Evolutionary conservation across 495 filamentous ascomycete species (phyloP).

Genomic region (Eremomyces bilateralis): DNA sequence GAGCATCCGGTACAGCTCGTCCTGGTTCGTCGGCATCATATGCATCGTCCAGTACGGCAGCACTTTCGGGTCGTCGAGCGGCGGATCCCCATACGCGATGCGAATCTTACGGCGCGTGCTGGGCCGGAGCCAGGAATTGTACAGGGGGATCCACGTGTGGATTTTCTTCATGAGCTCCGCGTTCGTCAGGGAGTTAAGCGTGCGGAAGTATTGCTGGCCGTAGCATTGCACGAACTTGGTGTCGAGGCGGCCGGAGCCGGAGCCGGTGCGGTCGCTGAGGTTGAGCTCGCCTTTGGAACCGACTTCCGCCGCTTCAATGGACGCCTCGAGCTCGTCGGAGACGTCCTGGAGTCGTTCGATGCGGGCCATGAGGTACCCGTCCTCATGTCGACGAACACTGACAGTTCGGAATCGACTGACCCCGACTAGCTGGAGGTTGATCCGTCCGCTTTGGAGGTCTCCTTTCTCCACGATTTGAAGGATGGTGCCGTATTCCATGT

Average conservation of each 20-base stretch:
- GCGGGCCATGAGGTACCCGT: slow-evolving; percentile 58
- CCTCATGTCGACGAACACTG: too few species aligned
- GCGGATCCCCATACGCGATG: slow-evolving; percentile 51
- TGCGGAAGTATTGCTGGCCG: too few species aligned
- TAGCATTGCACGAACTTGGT: too few species aligned
- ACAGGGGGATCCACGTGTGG: slow-evolving; percentile 40
- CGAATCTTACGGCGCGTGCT: slow-evolving; percentile 43
- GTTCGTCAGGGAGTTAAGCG: too few species aligned
- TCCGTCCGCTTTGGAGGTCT: slow-evolving; percentile 56
- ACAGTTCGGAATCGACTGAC: slow-evolving; percentile 47
- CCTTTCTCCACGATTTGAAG: slow-evolving; percentile 52
- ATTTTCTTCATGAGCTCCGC: slow-evolving; percentile 39
- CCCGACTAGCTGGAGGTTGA: slow-evolving; percentile 54
- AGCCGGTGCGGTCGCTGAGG: too few species aligned
- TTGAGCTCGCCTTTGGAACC: slow-evolving; percentile 7
- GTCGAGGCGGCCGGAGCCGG: too few species aligned
- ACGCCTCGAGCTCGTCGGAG: slow-evolving; percentile 58
- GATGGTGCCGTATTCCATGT: slow-evolving; percentile 58
- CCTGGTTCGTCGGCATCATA: slow-evolving; percentile 51
- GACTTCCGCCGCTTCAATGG: slow-evolving; percentile 42
- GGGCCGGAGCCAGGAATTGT: slow-evolving; percentile 58
- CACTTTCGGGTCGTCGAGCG: slow-evolving; percentile 45
- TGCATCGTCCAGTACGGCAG: slow-evolving; percentile 88
- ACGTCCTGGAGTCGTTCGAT: slow-evolving; percentile 61
- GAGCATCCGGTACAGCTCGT: slow-evolving; percentile 59